A percentile compares a stretch with the other conserved stretches of the same genome.
Evolutionary conservation across 116 monocot genomes (phyloP).

Genomic region (Zostera marina): DNA sequence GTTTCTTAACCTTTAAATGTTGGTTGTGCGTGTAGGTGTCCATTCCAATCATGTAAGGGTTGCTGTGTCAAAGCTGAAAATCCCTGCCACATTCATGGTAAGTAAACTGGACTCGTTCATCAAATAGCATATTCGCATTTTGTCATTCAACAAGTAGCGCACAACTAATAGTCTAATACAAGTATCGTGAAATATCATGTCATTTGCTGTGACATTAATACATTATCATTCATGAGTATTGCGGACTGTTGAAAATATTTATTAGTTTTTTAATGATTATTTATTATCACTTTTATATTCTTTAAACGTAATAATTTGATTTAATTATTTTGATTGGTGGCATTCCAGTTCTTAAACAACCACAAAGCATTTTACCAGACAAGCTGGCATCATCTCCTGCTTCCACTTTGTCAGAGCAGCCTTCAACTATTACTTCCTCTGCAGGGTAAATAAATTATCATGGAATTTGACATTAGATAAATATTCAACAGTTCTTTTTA

Average conservation of each 20-base stretch:
- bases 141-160: background rate
- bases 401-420: conserved; percentile 38
- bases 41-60: conserved; percentile 85
- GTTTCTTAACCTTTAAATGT: background rate
- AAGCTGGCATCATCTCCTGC: conserved; percentile 33
- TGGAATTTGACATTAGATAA: background rate
- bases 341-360: conserved; percentile 12
- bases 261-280: background rate
- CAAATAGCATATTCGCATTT: background rate
- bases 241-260: too few relatives aligned
- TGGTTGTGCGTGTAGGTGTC: conserved; percentile 39
- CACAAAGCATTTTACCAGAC: conserved; percentile 30
- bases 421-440: conserved; percentile 27
- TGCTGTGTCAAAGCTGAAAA: conserved; percentile 90
- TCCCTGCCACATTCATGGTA: conserved; percentile 94
- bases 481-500: background rate
- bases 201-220: background rate
- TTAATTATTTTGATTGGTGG: background rate
- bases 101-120: background rate
- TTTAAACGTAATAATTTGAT: background rate
- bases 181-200: background rate
- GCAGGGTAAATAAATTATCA: conserved; percentile 6
- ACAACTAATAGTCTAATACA: background rate
- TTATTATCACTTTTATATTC: conserved; percentile 2
- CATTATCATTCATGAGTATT: conserved; percentile 1